Percentiles rank a stretch among this genome's conserved stretches.
Evolutionary conservation across 1,139 yeast genomes (phyloP).

Genomic region (Candida tetrigidarum): DNA sequence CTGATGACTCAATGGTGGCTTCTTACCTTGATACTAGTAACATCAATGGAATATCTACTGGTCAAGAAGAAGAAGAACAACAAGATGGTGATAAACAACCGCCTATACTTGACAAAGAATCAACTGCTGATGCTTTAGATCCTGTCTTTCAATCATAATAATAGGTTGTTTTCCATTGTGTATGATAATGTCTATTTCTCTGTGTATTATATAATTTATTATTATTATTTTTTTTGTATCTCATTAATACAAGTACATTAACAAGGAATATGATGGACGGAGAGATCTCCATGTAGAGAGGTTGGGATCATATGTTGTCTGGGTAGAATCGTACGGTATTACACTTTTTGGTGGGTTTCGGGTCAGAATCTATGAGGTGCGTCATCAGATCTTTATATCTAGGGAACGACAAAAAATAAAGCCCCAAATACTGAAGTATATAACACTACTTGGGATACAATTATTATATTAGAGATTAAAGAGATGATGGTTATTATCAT

Average conservation of each 20-base stretch:
- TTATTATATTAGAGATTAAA: no score
- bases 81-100: constrained; percentile 4
- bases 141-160: constrained; percentile 25
- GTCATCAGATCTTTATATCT: not conserved
- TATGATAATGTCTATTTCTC: no score
- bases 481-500: no score
- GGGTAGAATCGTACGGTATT: no score
- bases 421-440: no score
- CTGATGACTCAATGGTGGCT: not conserved
- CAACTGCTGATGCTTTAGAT: constrained; percentile 23
- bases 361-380: not conserved
- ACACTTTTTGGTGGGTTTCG: not conserved
- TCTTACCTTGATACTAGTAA: not conserved
- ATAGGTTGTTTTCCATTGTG: constrained; percentile 1
- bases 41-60: not conserved
- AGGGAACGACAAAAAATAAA: no score
- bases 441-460: no score
- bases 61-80: not conserved
- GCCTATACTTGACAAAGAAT: constrained; percentile 16
- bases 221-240: not conserved
- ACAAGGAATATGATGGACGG: not conserved
- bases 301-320: not conserved
- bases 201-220: no score
- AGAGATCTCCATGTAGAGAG: no score
- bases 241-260: no score